phyloP scores from a whole-genome alignment of 805 yeast species.

The Cyberlindnera japonica region DNA sequence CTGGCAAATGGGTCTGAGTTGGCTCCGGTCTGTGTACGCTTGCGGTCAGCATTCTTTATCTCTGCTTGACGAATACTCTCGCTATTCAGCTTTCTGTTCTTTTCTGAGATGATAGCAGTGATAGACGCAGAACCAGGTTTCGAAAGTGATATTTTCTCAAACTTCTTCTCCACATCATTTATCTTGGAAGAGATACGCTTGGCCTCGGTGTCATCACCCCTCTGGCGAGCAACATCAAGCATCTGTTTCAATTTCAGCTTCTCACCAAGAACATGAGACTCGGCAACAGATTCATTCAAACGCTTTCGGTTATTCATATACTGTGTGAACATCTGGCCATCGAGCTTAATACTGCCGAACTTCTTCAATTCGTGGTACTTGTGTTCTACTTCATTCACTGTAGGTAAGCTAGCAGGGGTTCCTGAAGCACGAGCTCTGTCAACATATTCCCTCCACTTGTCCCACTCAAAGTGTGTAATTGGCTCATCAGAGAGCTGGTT shows the following conservation, averaged over 20 bases:
- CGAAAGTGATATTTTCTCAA: conserved; percentile 33
- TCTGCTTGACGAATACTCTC: conserved; percentile 79
- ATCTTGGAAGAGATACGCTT: conserved; percentile 28
- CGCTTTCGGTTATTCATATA: conserved; percentile 72
- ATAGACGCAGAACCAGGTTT: conserved; percentile 32
- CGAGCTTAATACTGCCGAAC: conserved; percentile 63
- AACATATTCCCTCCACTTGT: conserved; percentile 59
- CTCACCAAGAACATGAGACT: conserved; percentile 73
- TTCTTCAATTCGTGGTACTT: conserved; percentile 60
- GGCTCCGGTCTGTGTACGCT: conserved; percentile 40
- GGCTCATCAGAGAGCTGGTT: conserved; percentile 75
- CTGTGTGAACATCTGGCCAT: conserved; percentile 70
- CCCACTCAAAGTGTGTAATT: conserved; percentile 68
- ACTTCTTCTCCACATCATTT: conserved; percentile 38
- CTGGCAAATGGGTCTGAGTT: conserved; percentile 84
- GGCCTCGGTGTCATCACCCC: conserved; percentile 40
- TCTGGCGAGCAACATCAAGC: conserved; percentile 64
- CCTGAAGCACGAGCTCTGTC: conserved; percentile 44
- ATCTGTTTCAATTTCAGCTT: conserved; percentile 70
- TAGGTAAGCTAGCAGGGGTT: conserved; percentile 45
- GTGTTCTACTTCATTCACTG: conserved; percentile 57
- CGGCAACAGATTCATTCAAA: conserved; percentile 52
- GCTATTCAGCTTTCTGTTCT: conserved; percentile 81
- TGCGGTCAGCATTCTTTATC: conserved; percentile 52
- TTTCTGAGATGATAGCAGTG: conserved; percentile 32